A percentile compares a stretch with the other conserved stretches of the same genome.
Conservation (phyloP, 2,329 filamentous ascomycete genomes). For the Pyricularia pennisetigena region DNA sequence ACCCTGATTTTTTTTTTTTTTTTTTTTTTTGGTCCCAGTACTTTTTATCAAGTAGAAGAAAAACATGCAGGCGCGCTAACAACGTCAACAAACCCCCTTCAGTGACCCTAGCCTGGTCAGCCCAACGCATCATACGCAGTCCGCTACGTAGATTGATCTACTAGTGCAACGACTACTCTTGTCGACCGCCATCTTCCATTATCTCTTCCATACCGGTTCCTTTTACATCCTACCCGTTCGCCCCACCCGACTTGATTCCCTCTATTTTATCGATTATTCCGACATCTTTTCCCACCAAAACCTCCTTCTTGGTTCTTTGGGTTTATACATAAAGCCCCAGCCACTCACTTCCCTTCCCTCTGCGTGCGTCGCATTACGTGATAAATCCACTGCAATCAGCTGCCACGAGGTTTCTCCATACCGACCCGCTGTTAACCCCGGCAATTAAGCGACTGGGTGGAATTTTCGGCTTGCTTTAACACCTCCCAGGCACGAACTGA, state of each 20-base stretch:
- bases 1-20: not conserved
- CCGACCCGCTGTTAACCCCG: not conserved
- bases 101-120: not conserved
- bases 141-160: not conserved
- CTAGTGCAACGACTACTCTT: not conserved
- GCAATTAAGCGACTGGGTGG: not conserved
- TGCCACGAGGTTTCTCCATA: not conserved
- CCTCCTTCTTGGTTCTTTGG: not conserved
- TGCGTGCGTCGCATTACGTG: not conserved
- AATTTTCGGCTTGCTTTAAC: not conserved
- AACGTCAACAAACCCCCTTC: not conserved
- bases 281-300: not conserved
- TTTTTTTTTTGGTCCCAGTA: not conserved
- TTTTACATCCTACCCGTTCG: not conserved
- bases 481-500: not conserved
- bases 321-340: not conserved
- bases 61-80: not conserved
- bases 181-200: not conserved
- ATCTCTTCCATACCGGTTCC: not conserved
- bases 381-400: not conserved
- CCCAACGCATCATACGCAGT: slow-evolving; percentile 1
- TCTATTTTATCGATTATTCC: not conserved
- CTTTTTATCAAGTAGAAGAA: not conserved
- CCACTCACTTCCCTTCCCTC: no score
- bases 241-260: not conserved